Percentiles rank a stretch among this genome's conserved stretches.
phyloP scores from a whole-genome alignment of 805 yeast genomes.

The Candida cerambycidarum region DNA sequence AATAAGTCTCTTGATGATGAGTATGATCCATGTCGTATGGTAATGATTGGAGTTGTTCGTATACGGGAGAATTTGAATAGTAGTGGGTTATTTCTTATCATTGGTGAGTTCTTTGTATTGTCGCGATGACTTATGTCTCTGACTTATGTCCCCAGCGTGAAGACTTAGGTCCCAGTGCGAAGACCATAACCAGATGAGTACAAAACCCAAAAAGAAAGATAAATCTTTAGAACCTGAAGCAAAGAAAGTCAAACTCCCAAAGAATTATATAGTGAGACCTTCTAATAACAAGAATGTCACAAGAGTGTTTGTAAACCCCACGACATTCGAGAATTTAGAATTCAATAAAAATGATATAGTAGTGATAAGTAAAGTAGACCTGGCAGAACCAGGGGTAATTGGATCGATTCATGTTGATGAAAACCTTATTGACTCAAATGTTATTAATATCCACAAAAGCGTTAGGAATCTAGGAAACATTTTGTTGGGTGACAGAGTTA shows the following conservation, averaged over 20 bases:
- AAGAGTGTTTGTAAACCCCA: conserved; percentile 43
- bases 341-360: conserved; percentile 47
- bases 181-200: conserved; percentile 14
- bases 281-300: conserved; percentile 21
- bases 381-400: conserved; percentile 45
- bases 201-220: conserved; percentile 8
- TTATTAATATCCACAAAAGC: conserved; percentile 26
- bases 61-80: too few relatives aligned
- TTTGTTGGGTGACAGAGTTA: conserved; percentile 48
- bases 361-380: conserved; percentile 40
- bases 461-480: conserved; percentile 36
- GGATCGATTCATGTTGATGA: conserved; percentile 42
- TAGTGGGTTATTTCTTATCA: too few relatives aligned
- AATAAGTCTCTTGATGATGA: conserved; percentile 8
- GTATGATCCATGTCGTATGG: not conserved
- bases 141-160: too few relatives aligned
- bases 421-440: conserved; percentile 27
- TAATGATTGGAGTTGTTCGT: too few relatives aligned
- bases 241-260: conserved; percentile 42
- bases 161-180: too few relatives aligned
- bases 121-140: too few relatives aligned
- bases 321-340: conserved; percentile 48
- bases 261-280: conserved; percentile 42
- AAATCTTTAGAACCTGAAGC: conserved; percentile 7
- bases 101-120: too few relatives aligned